Evolutionary conservation across 768 basidiomycete genomes (phyloP), one percentile per base, ranked within the genome.

Genomic region (Amylocystis lapponica): DNA sequence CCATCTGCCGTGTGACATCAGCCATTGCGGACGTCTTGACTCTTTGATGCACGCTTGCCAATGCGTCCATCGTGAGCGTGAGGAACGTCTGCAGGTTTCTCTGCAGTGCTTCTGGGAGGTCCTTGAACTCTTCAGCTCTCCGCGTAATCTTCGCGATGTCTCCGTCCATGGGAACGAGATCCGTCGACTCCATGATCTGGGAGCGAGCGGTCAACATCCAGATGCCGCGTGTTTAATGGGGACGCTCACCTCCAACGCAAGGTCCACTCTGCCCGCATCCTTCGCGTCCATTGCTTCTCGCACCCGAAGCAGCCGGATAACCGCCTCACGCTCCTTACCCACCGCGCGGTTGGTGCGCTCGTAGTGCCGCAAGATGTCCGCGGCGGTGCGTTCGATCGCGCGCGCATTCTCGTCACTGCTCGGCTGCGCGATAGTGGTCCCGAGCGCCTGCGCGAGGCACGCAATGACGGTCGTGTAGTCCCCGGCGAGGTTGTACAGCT

Each of bases 401-500:
- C 76, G 68, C 16, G 79, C 78, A 56, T 85, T 86, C 54, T 83
- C 81, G 46, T 75, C 66, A 38, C 63, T 58, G 36, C 60, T 58
- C 0, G 83, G 79, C 51, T 86, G 75, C 2, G 81, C 71, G 36
- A 97, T 72, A 0, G 87, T 84, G 56, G 83, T 86, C 13, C 93
- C 91, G 2, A 99, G 73, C 2, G 90, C 89, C 43, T 81, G 79
- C 12, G 91, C 90, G 27, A 98, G 83, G 41, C 88, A 89, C 6
- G 80, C 73, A 31, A 97, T 78, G 42, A 98, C 95, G 20, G 88
- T 90, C 12, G 76, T 66, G 59, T 93, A 92, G 50, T 94, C 87
- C 26, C 89, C 88, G 1, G 94, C 94, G 27, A 97, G 79, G 65
- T 97, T 94, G 68, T 92, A 97, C 33, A 99, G 69, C 59, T 93